Evolutionary conservation across 495 filamentous ascomycete species (phyloP).

Genomic region (Jackrogersella minutella): DNA sequence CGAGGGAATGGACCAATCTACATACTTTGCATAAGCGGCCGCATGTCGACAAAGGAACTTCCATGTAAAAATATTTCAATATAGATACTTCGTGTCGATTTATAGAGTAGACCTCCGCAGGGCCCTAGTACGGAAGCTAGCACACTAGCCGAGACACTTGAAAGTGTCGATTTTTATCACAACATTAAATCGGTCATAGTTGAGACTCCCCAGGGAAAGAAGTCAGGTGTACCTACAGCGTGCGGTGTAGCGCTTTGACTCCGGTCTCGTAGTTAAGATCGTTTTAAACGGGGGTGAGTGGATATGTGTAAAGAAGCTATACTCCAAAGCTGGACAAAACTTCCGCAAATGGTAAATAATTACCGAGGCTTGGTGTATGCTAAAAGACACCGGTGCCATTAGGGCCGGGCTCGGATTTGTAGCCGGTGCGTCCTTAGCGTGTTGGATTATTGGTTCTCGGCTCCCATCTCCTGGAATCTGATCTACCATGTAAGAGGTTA

Average conservation of each 20-base stretch:
- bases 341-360: constrained; percentile 37
- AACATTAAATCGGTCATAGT: not conserved
- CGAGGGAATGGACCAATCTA: not conserved
- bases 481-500: constrained; percentile 5
- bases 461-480: constrained; percentile 15
- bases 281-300: not conserved
- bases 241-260: constrained; percentile 18
- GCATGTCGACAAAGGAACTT: constrained; percentile 1
- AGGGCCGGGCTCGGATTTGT: constrained; percentile 5
- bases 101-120: not conserved
- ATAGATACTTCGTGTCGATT: too few species aligned
- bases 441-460: constrained; percentile 4
- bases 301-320: not conserved
- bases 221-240: not conserved
- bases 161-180: not conserved
- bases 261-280: not conserved
- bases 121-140: not conserved
- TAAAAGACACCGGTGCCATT: constrained; percentile 17
- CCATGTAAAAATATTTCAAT: too few species aligned
- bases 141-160: not conserved
- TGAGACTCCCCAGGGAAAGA: not conserved
- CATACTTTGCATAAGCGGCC: constrained; percentile 8
- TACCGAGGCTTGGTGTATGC: constrained; percentile 13
- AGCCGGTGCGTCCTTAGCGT: constrained; percentile 29
- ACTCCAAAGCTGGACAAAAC: not conserved